phyloP scores from a whole-genome alignment of 2,329 filamentous ascomycete genomes.

The Spiromastix sp. region DNA sequence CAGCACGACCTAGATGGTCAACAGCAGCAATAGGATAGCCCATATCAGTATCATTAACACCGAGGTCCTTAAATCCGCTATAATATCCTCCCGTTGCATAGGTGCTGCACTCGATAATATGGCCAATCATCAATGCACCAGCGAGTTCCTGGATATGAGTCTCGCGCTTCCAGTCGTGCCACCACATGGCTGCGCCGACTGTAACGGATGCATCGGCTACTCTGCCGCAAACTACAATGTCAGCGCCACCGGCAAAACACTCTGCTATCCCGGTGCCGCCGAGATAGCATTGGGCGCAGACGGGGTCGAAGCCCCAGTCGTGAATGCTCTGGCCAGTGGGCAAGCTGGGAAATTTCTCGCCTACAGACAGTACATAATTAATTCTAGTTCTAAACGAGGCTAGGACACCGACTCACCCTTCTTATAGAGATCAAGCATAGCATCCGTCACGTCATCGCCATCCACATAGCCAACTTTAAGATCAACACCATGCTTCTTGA shows the following conservation, averaged over 20 bases:
- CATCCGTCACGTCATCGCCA: conserved; percentile 31
- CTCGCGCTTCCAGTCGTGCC: conserved; percentile 20
- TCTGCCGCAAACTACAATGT: conserved; percentile 35
- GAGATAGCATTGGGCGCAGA: conserved; percentile 15
- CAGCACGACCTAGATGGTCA: conserved; percentile 10
- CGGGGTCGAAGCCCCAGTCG: conserved; percentile 15
- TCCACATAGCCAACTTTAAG: conserved; percentile 29
- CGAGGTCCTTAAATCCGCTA: conserved; percentile 16
- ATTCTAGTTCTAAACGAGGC: background rate
- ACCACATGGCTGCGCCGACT: conserved; percentile 14
- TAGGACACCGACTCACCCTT: conserved; percentile 20
- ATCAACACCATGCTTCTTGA: conserved; percentile 19
- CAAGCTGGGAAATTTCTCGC: background rate
- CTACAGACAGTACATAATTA: too few species aligned
- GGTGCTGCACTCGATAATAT: conserved; percentile 20
- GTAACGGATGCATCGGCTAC: conserved; percentile 28
- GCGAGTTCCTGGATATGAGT: conserved; percentile 19
- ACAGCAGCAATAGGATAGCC: conserved; percentile 23
- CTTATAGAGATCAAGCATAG: conserved; percentile 13
- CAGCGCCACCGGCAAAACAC: conserved; percentile 27
- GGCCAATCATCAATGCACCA: conserved; percentile 18
- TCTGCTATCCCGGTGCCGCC: conserved; percentile 21
- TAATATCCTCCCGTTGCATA: conserved; percentile 13
- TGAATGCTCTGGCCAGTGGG: conserved; percentile 3
- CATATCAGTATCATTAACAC: conserved; percentile 15